Conservation (phyloP, 2,329 filamentous ascomycete species). For the Clathrospora elynae region DNA sequence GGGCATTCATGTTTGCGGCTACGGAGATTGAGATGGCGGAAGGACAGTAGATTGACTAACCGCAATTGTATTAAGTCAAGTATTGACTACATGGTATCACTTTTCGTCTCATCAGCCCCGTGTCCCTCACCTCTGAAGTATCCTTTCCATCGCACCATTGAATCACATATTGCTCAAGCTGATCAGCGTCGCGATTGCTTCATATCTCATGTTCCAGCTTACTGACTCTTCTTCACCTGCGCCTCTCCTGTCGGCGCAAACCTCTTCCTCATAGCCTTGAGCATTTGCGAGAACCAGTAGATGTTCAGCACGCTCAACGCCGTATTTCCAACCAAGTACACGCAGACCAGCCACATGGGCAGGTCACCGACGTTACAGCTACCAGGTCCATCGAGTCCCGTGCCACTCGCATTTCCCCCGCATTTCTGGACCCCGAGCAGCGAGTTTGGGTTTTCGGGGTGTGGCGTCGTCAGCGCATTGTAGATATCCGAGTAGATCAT, state of each 20-base stretch:
- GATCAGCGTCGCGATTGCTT: no score
- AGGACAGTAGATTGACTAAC: no score
- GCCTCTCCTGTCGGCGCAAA: constrained; percentile 58
- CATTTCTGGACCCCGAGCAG: constrained; percentile 51
- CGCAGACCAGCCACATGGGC: constrained; percentile 69
- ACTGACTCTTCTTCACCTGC: constrained; percentile 31
- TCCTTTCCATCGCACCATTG: no score
- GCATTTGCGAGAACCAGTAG: constrained; percentile 87
- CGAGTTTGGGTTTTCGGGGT: constrained; percentile 19
- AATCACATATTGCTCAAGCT: no score
- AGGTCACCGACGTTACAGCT: constrained; percentile 48
- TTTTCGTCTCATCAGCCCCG: no score
- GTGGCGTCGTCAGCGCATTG: constrained; percentile 46
- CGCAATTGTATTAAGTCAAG: no score
- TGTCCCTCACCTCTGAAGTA: no score
- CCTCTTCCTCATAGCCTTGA: constrained; percentile 76
- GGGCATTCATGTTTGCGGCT: constrained; percentile 49
- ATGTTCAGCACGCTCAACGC: constrained; percentile 76
- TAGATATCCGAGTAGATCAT: constrained; percentile 70
- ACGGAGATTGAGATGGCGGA: constrained; percentile 38
- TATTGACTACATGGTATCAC: no score
- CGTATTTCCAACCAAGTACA: constrained; percentile 74
- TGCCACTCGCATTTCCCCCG: constrained; percentile 51
- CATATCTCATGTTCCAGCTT: not conserved
- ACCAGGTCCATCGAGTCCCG: constrained; percentile 17